Conservation (phyloP, 257 asterid species). For the Salvia hispanica region DNA sequence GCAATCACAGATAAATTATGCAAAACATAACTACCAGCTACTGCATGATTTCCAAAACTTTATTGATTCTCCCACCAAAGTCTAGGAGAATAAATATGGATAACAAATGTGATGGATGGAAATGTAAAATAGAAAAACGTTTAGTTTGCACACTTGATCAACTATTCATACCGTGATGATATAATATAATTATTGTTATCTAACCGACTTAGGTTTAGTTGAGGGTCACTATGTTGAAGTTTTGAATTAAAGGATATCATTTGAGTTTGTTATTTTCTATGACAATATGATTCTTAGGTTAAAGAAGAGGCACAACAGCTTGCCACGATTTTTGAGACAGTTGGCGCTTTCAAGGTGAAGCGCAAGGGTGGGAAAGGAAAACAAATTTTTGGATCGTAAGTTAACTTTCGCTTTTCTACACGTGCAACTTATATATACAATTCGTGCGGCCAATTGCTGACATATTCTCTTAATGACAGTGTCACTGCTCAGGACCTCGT, state of each 20-base stretch:
- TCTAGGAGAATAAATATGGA: background rate
- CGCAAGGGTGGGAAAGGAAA: constrained; percentile 98
- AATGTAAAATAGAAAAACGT: background rate
- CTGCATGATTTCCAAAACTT: no score
- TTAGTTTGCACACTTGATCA: background rate
- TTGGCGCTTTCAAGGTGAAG: constrained; percentile 98
- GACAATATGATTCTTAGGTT: constrained; percentile 48
- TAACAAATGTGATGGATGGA: background rate
- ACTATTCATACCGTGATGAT: constrained; percentile 2
- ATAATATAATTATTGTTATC: background rate
- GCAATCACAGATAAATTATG: background rate
- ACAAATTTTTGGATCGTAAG: constrained; percentile 87
- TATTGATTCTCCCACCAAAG: constrained; percentile 10
- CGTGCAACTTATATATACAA: constrained; percentile 1
- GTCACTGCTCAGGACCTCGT: constrained; percentile 97
- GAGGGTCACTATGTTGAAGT: background rate
- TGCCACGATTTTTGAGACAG: constrained; percentile 81
- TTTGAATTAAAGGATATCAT: constrained; percentile 13
- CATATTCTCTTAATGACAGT: constrained; percentile 43
- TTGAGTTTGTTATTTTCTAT: constrained; percentile 3
- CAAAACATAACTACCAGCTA: constrained; percentile 1
- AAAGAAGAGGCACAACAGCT: constrained; percentile 96
- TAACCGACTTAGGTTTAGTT: constrained; percentile 8
- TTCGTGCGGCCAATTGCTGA: constrained; percentile 23
- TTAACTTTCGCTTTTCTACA: constrained; percentile 11